Base-by-base conservation (phyloP, 2,329 filamentous ascomycete species). In the Thielaviopsis ethacetica region DNA sequence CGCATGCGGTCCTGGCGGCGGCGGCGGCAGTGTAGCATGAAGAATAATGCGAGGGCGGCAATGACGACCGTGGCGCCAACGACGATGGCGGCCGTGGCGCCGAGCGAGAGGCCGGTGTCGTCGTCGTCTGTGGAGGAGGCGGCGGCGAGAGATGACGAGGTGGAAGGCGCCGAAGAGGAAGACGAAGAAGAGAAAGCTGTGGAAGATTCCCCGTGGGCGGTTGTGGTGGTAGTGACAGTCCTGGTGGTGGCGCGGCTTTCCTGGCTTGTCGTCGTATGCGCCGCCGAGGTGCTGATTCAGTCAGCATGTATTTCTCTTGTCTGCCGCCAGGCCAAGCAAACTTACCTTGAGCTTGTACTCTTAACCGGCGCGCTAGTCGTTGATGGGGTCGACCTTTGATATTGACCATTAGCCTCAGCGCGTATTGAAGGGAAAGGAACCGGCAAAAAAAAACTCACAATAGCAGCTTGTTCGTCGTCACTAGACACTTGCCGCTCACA, bases 31-130 rank as follows among this genome's bases (percentile, higher is more conserved):
- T 54, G 51, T 15, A 53, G 38, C 9, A 60, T 13, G 6, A 62
- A 15, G 21, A 62, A 49, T 13, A 54, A 24, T 53, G 24, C 53
- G 44, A 59, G n/a, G 21, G 50, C 52, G 13, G 57, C 12, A n/a
- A 52, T 53, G 7, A 41, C 54, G 19, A 55, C 50, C 21, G 54
- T 54, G 3, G 54, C 56, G 26, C 61, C 59, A 26, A 61, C 44
- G 5, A 56, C 51, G 15, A 62, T 53, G 17, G 56, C 61, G 27
- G 57, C 30, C 13, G 58, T 59, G 12, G 59, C 54, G 38, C 59
- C 56, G 22, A 52, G 51, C 5, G 61, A 44, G n/a, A 62, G 59
- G 15, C 56, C 22, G 5, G 17, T 58, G 47, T 34, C 30, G n/a
- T n/a, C n/a, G n/a, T n/a, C n/a, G 26, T 9, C 9, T 9, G 24